Evolutionary conservation across 2,329 filamentous ascomycete genomes (phyloP), one percentile per base, ranked within the genome.

Genomic region (Fusarium pseudoanthophilum): DNA sequence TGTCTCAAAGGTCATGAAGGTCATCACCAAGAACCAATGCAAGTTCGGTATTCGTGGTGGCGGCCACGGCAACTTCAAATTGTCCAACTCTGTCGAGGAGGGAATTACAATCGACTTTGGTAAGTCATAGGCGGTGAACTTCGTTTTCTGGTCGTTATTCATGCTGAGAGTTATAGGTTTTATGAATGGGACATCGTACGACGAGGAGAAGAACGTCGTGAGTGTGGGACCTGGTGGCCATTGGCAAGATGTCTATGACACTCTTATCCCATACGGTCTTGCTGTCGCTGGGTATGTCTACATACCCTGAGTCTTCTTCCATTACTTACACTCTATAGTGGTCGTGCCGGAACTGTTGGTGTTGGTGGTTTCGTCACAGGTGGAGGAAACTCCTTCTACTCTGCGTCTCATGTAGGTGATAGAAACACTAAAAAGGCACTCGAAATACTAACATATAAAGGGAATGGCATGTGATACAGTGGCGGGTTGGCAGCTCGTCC

Each of bases 401-500:
- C 78, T 9, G 80, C 73, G 5, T 78, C 76, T 32, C 77, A 78
- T 60, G 71, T 73, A 58, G 58, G 71, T 40, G 14, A 9, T 14
- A 7, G 2, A 3, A 14, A 53, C 11, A 20, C 15, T 11, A 2
- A 9, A 2, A 10, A n/a, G 6, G 8, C 4, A 5, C 16, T 14
- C 9, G 20, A 15, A 4, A 15, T 30, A 11, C 67, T 68, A 1
- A 73, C 49, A 42, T 10, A 26, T 26, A 24, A 20, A 73, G 71
- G 77, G 77, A 39, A 76, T 78, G 63, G 82, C 80, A 11, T 84
- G 82, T 59, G 86, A 86, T 60, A 84, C 80, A 48, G 79, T 86
- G 5, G 72, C 77, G 36, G 83, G 82, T 51, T 85, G 80, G 57
- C 80, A 87, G 49, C 78, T 88, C 14, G 85, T 88, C 3, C 80